Evolutionary conservation across 2,329 filamentous ascomycete genomes (phyloP), one percentile per base, ranked within the genome.

Genomic region (Stagonosporopsis vannaccii): DNA sequence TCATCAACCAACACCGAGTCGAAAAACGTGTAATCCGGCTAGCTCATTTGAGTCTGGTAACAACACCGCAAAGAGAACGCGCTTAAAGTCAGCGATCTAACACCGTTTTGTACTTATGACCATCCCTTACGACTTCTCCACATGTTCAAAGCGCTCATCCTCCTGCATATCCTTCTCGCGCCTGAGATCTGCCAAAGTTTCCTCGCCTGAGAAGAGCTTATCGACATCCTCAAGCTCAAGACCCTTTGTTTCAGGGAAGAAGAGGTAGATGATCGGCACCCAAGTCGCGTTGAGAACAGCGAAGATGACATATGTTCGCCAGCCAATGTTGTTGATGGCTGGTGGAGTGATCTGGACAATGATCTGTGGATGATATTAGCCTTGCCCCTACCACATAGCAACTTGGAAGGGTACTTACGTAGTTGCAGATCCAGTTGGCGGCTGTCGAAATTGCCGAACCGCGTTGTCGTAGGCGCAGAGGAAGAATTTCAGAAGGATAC

Each of bases 241-340:
- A 30, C 59, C 59, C 23, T 58, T 58, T 3, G 82, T 84, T 59
- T 85, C 82, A 0, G 82, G 82, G 50, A 82, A 84, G 64, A 81
- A 78, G 46, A 80, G 75, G 67, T 79, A 81, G 4, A 80, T 70
- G 5, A 80, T 68, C 0, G 79, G 79, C 0, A 81, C 68, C 50
- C 80, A 80, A 11, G 68, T 63, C 17, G 63, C 63, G 19, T 65
- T 66, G 32, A 68, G 58, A 15, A 63, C 58, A n/a, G 63, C 63
- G n/a, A 66, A 66, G 37, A 65, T 63, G 50, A 66, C 60, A 40
- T 64, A 66, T 6, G 63, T 66, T 6, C 51, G 62, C 54, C 65
- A 77, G 2, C 68, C 66, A 39, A 77, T 74, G 30, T 63, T 73
- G 8, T 54, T 56, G 46, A 80, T 76, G 53, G 74, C 71, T 23